Base-by-base conservation (phyloP, 345 rosid genomes). In the Boechera divaricarpa region DNA sequence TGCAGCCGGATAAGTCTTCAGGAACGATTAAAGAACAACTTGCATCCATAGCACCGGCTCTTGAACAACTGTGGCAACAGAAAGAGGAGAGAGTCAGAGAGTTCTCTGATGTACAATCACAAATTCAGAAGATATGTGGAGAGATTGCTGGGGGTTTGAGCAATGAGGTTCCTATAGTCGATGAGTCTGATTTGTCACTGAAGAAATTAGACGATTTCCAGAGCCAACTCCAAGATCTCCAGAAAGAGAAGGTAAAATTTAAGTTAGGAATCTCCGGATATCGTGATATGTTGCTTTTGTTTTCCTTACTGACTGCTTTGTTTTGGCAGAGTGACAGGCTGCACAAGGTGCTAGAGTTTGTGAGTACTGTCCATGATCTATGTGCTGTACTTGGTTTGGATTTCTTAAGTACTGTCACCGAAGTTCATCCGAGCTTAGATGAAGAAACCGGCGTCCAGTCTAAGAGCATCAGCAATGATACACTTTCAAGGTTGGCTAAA, bases 11-110 rank as follows among this genome's bases (percentile, higher is more conserved):
- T 48, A 85, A 82, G 80, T 70, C 90, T 60, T 86, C 88, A 2
- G 98, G 92, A 80, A 93, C 99, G 67, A 96, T 93, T 83, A 96
- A 93, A 86, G 97, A 93, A 78, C 99, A 96, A 75, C 96, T 91
- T 73, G 98, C 89, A 12, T 92, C 96, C 61, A 93, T 96, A 82
- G 96, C 96, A 73, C 99, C 99, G 0, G 90, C 79, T 18, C 96
- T 96, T 58, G 96, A 93, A 69, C 90, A 90, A 77, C 85, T 96
- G 64, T 93, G 91, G 91, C 88, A 88, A 81, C 98, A 89, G 85
- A 96, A 96, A 83, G 97, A 91, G 70, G 97, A 91, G 83, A 96
- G 98, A 82, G 89, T 91, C 13, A 79, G 79, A 86, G 94, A 96
- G 78, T 90, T 96, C 76, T 87, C 92, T 69, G 88, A 93, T 72